Evolutionary conservation across 1,284 basidiomycete species (phyloP), one percentile per base, ranked within the genome.

Genomic region (Pterulicium gracile): DNA sequence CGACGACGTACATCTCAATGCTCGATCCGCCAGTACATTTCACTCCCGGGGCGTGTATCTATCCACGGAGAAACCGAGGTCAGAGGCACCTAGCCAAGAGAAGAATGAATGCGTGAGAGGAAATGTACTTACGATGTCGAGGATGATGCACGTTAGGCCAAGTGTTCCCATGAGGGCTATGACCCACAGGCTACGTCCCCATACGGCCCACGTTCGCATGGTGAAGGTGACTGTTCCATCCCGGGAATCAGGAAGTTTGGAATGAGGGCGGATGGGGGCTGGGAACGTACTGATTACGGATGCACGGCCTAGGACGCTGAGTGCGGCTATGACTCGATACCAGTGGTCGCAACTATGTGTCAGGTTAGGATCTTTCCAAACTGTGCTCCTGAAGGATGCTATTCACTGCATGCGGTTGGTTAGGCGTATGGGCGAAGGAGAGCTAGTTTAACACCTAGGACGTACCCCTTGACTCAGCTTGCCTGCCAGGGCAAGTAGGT

Each of bases 191-290:
- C 52, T 63, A 41, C 54, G 50, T 14, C 50, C 52, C 40, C 52
- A 67, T 2, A 67, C 56, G 1, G 60, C 63, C 35, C 58, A 66
- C 1, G 62, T 63, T 39, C 65, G 50, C 18, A 54, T 51, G 12
- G 56, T 51, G 56, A 63, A 62, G 0, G 61, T 58, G 23, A 54
- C 62, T 64, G 35, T 32, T 32, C n/a, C 7, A n/a, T 10, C n/a
- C n/a, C n/a, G 27, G 10, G 27, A 32, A 32, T 32, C 17, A 21
- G 2, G 32, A 44, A 14, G 17, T 24, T 22, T 34, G 3, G 47
- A 21, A 19, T 39, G 7, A 36, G 17, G 14, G 24, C 15, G 14
- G 39, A 39, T 3, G 1, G n/a, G 24, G 17, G 24, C 2, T 34
- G 39, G 27, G 22, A 42, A 54, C 59, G 52, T 43, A 63, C 64